These are phyloP conservation scores for Neonothopanus nambi DNA, from an alignment of 1,284 basidiomycete species.

Conservation along the genomic window DNA sequence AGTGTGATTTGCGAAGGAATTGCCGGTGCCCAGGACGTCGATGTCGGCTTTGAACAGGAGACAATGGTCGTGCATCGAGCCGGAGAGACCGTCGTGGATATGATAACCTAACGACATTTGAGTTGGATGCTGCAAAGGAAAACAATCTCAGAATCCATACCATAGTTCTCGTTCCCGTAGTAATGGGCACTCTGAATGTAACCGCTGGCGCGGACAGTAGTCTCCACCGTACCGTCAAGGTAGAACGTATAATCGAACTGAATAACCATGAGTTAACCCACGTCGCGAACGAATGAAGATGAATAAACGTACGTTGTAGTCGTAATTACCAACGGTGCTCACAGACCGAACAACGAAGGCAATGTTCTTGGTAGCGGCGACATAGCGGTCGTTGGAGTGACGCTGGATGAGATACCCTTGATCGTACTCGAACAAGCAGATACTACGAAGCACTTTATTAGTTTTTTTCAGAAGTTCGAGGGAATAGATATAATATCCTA, in stretches of 20 bases:
- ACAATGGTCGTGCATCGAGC: conserved; percentile 22
- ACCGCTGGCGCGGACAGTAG: conserved; percentile 20
- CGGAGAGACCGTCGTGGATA: conserved; percentile 21
- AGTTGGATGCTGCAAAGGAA: not conserved
- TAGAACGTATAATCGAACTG: conserved; percentile 14
- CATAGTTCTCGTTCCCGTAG: conserved; percentile 21
- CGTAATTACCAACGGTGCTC: conserved; percentile 23
- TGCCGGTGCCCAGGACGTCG: conserved; percentile 22
- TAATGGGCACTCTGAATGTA: conserved; percentile 23
- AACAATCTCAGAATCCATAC: not conserved
- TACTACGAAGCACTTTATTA: conserved; percentile 7
- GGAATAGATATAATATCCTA: not conserved
- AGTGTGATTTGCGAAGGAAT: conserved; percentile 23
- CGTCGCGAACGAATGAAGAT: not conserved
- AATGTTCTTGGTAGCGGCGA: conserved; percentile 22
- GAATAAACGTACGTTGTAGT: conserved; percentile 14
- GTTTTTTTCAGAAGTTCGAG: not conserved
- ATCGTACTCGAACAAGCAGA: conserved; percentile 24
- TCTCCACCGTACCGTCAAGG: conserved; percentile 21
- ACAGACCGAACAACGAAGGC: conserved; percentile 22
- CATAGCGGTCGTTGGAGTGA: conserved; percentile 19
- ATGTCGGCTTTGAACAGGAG: conserved; percentile 20
- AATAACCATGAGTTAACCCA: not conserved
- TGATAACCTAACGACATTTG: conserved; percentile 16
- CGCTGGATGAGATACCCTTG: conserved; percentile 23